phyloP scores from a whole-genome alignment of 2,329 filamentous ascomycete genomes.

The Periconia digitata region DNA sequence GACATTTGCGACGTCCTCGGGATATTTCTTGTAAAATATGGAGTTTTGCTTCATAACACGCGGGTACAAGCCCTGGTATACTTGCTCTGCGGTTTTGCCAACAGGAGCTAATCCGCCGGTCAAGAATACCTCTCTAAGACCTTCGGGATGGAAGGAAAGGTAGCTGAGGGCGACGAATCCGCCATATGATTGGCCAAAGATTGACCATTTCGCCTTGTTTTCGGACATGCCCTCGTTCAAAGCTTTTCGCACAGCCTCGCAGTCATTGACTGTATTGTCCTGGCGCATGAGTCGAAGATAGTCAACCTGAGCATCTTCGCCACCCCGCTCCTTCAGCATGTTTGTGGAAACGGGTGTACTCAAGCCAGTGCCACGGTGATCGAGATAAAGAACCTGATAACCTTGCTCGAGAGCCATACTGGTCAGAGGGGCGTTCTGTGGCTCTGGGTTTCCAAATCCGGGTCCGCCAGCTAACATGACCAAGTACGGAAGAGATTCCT shows the following conservation, averaged over 20 bases:
- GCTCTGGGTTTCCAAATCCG: neutral
- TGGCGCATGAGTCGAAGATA: neutral
- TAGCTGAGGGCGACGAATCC: neutral
- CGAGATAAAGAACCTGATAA: neutral
- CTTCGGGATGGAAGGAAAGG: neutral
- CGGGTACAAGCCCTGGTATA: neutral
- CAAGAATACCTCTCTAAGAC: neutral
- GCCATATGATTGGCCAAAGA: neutral
- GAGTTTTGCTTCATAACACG: neutral
- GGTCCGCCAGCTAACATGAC: neutral
- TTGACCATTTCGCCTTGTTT: neutral
- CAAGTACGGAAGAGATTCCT: neutral
- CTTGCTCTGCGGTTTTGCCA: neutral
- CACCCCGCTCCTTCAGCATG: neutral
- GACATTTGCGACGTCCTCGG: neutral
- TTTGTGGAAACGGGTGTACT: neutral
- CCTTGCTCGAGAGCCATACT: neutral
- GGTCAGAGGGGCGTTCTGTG: neutral
- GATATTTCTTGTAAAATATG: neutral
- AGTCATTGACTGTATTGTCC: neutral
- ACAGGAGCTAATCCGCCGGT: neutral
- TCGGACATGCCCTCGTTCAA: neutral
- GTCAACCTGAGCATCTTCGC: neutral
- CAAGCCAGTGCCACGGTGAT: neutral
- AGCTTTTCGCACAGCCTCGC: neutral